phyloP scores from a whole-genome alignment of 1,139 yeast species.

The Pichia sp. region DNA sequence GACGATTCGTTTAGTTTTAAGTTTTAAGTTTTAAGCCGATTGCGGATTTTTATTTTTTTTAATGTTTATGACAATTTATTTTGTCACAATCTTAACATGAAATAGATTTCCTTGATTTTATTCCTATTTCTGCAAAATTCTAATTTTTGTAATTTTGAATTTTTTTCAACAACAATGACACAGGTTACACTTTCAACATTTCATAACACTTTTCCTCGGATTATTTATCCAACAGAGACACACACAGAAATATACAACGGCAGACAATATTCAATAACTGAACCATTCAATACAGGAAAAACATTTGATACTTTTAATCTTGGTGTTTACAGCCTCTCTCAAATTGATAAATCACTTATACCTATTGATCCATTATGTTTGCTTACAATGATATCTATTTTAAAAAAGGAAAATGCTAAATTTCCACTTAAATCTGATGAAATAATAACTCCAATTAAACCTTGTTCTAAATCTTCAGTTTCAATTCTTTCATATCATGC shows the following conservation, averaged over 20 bases:
- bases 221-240: slow-evolving; percentile 4
- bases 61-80: too few species aligned
- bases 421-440: slow-evolving; percentile 27
- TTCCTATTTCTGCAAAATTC: too few species aligned
- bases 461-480: slow-evolving; percentile 16
- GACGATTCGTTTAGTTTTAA: too few species aligned
- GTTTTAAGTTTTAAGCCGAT: too few species aligned
- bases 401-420: slow-evolving; percentile 32
- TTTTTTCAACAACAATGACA: too few species aligned
- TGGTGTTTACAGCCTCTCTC: slow-evolving; percentile 37
- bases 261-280: slow-evolving; percentile 4
- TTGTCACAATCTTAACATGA: too few species aligned
- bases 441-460: slow-evolving; percentile 14
- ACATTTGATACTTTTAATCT: slow-evolving; percentile 29
- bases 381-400: slow-evolving; percentile 4
- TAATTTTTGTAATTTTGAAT: too few species aligned
- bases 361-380: slow-evolving; percentile 45
- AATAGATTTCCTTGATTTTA: too few species aligned
- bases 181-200: background rate
- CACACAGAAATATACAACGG: slow-evolving; percentile 3
- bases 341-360: slow-evolving; percentile 21
- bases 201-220: slow-evolving; percentile 8
- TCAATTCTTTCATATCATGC: slow-evolving; percentile 36
- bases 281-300: background rate
- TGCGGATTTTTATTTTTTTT: too few species aligned